Percentiles rank a stretch among this genome's conserved stretches.
phyloP scores from a whole-genome alignment of 345 rosid species.

The Camelina laxa region DNA sequence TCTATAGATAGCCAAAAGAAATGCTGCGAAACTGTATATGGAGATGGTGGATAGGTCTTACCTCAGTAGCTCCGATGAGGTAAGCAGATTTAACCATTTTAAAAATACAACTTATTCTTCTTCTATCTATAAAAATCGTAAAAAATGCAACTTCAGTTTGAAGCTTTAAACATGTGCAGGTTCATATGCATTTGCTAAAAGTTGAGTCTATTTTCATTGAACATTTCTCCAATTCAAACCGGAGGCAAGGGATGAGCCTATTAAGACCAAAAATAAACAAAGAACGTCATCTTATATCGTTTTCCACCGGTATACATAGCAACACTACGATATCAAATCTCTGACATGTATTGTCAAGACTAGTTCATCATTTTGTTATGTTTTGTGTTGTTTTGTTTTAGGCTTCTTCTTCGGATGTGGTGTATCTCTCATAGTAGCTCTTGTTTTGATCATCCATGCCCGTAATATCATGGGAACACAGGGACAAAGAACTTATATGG shows the following conservation, averaged over 20 bases:
- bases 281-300: slow-evolving; percentile 59
- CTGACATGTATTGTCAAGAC: background rate
- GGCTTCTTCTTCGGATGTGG: slow-evolving; percentile 71
- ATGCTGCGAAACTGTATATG: slow-evolving; percentile 46
- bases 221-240: slow-evolving; percentile 64
- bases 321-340: background rate
- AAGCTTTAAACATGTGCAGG: slow-evolving; percentile 35
- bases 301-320: slow-evolving; percentile 53
- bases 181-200: slow-evolving; percentile 52
- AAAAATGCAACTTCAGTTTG: background rate
- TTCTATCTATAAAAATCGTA: background rate
- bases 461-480: slow-evolving; percentile 50
- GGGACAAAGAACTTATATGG: slow-evolving; percentile 62
- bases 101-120: background rate
- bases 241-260: slow-evolving; percentile 57
- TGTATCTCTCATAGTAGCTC: slow-evolving; percentile 61
- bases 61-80: slow-evolving; percentile 53
- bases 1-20: slow-evolving; percentile 47
- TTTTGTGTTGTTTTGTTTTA: slow-evolving; percentile 27
- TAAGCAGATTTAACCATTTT: background rate
- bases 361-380: slow-evolving; percentile 11
- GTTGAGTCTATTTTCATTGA: slow-evolving; percentile 60
- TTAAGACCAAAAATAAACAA: slow-evolving; percentile 60
- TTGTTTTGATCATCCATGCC: slow-evolving; percentile 54
- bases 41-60: slow-evolving; percentile 53